Evolutionary conservation across 2,329 filamentous ascomycete genomes (phyloP).

Genomic region (Celoporthe dispersa): DNA sequence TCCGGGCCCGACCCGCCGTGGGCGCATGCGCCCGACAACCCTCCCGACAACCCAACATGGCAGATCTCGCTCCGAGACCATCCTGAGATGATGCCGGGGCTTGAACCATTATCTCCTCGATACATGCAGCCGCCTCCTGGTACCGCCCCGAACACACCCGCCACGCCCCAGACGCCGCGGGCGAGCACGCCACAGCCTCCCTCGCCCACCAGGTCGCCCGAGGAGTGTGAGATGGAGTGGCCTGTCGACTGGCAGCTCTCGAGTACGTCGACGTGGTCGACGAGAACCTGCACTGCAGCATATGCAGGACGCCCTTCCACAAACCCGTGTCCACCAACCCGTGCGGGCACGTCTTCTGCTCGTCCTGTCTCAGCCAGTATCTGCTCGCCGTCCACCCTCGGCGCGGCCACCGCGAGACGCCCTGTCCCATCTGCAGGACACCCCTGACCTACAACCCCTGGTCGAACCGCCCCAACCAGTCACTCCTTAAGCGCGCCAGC

Average conservation of each 20-base stretch:
- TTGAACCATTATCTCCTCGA: not conserved
- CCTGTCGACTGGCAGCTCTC: slow-evolving; percentile 38
- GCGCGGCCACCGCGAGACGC: slow-evolving; percentile 45
- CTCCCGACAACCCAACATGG: not conserved
- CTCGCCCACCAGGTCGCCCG: not conserved
- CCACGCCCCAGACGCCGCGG: not conserved
- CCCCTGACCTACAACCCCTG: slow-evolving; percentile 35
- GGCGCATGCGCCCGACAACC: too few relatives aligned
- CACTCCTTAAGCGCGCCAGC: not conserved
- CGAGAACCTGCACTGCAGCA: slow-evolving; percentile 43
- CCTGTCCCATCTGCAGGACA: slow-evolving; percentile 64
- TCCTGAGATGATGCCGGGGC: not conserved
- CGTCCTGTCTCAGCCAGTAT: slow-evolving; percentile 54
- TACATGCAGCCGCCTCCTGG: not conserved
- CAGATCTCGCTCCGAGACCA: not conserved
- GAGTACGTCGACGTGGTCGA: slow-evolving; percentile 41
- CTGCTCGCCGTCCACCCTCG: slow-evolving; percentile 34
- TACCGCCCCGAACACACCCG: not conserved
- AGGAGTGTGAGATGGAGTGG: not conserved
- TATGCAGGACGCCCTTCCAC: slow-evolving; percentile 64
- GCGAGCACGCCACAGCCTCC: not conserved
- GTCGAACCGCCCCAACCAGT: slow-evolving; percentile 40
- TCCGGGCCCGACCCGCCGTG: too few relatives aligned
- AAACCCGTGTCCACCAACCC: slow-evolving; percentile 60
- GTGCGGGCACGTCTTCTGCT: slow-evolving; percentile 70